Conservation (phyloP, 148 eudicot genomes). For the Suaeda aralocaspica region DNA sequence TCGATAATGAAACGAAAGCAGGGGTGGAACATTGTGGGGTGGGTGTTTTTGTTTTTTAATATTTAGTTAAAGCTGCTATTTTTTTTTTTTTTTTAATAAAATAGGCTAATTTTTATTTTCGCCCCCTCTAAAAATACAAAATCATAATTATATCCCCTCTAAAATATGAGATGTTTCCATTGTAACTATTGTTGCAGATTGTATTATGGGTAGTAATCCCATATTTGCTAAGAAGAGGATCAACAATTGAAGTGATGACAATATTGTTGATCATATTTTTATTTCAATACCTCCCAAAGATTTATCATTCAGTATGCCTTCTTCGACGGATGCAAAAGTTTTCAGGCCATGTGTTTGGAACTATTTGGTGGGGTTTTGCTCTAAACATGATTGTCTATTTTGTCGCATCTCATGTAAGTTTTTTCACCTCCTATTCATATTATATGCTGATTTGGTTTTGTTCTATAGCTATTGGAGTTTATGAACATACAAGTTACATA, state of each 20-base stretch:
- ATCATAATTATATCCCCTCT: no score
- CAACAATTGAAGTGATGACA: conserved; percentile 60
- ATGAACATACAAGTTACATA: no score
- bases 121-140: no score
- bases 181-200: conserved; percentile 38
- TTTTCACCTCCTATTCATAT: not conserved
- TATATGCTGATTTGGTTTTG: no score
- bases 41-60: no score
- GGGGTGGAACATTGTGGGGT: no score
- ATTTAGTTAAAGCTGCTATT: no score
- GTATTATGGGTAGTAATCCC: conserved; percentile 79
- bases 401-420: conserved; percentile 85
- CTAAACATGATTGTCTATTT: conserved; percentile 91
- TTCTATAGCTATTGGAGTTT: no score
- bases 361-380: conserved; percentile 98
- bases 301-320: conserved; percentile 81
- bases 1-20: no score
- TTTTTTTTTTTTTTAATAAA: no score
- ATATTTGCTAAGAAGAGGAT: conserved; percentile 49
- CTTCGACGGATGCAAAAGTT: conserved; percentile 84
- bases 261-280: conserved; percentile 58
- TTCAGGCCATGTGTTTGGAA: conserved; percentile 83
- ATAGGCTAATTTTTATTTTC: no score
- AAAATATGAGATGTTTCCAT: no score
- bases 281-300: conserved; percentile 84